Base-by-base conservation (phyloP, 305 asterid genomes). In the Rubia peregrina region DNA sequence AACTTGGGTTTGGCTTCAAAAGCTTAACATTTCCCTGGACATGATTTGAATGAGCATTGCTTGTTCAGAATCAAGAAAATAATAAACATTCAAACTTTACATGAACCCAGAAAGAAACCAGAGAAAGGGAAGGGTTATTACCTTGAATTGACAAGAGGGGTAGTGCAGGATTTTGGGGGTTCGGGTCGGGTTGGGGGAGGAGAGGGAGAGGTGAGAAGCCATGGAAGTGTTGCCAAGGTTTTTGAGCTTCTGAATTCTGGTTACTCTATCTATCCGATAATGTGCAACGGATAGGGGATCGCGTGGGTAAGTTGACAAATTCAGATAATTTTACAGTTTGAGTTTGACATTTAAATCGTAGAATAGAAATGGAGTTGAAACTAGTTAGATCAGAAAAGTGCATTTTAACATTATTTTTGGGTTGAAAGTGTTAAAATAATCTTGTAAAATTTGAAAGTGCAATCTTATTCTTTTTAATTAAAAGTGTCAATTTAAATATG, bases 1-100 rank as follows among this genome's bases (percentile, higher is more conserved):
- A 78, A 67, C 73, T 44, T 42, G 86, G 77, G 68, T 69, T 80
- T 65, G 80, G 73, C 79, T 80, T 85, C 80, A 92, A 82, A 77
- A 40, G 61, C 68, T 77, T 80, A 61, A 74, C 77, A 83, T 79
- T 86, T 10, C 97, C 98, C 98, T 87, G 80, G 13, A 33, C 48
- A 33, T 19, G 7, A 61, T 21, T 55, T 26, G 65, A 70, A 62
- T 26, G 19, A 73, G 55, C 63, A 72, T 33, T 48, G 48, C 69
- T 55, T 40, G 40, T 16, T 12, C 55, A 22, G 71, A 60, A 49
- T 49, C 46, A 63, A 40, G 48, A 51, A 49, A 67, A 4, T 21
- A 19, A 38, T 33, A 72, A 61, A 19, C 19, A 40, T 22, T 22
- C 6, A 67, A 49, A 11, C 65, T 26, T 12, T 60, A 17, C 59